Evolutionary conservation across 768 basidiomycete genomes (phyloP).

Genomic region (Mycena sanguinolenta): DNA sequence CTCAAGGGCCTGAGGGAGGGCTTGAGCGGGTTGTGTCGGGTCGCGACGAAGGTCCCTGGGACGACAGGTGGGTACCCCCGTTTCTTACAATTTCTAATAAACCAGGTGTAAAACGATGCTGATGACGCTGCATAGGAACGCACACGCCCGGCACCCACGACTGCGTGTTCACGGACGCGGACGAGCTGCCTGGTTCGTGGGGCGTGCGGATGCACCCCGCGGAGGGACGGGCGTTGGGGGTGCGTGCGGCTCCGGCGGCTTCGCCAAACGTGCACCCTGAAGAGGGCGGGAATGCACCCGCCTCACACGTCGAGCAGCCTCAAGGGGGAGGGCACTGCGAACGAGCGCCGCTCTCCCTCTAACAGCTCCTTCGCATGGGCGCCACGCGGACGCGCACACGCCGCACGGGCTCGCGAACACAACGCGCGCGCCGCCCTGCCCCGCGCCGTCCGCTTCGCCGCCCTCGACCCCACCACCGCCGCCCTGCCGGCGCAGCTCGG

Average conservation of each 20-base stretch:
- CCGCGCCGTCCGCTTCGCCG: slow-evolving; percentile 34
- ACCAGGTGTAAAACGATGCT: not conserved
- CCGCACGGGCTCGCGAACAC: not conserved
- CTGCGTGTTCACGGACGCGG: slow-evolving; percentile 35
- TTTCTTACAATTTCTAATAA: too few relatives aligned
- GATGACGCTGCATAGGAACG: not conserved
- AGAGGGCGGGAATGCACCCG: not conserved
- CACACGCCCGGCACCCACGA: slow-evolving; percentile 29
- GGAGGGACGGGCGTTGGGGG: slow-evolving; percentile 33
- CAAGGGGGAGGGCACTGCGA: not conserved
- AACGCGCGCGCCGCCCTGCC: too few relatives aligned
- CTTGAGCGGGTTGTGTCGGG: slow-evolving; percentile 29
- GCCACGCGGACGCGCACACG: too few relatives aligned
- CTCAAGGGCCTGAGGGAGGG: slow-evolving; percentile 24
- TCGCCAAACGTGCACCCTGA: not conserved
- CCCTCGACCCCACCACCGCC: slow-evolving; percentile 36
- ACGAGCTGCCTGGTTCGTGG: slow-evolving; percentile 33
- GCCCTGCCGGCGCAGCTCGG: slow-evolving; percentile 34
- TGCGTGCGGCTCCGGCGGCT: not conserved
- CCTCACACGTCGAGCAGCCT: too few relatives aligned
- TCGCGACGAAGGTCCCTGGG: slow-evolving; percentile 15
- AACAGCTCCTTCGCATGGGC: too few relatives aligned
- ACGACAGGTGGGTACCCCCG: not conserved
- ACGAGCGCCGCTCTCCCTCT: not conserved
- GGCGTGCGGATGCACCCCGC: slow-evolving; percentile 27